These are phyloP conservation scores for Posidonia australis DNA, from an alignment of 106 monocot species.

Conservation along the genomic window DNA sequence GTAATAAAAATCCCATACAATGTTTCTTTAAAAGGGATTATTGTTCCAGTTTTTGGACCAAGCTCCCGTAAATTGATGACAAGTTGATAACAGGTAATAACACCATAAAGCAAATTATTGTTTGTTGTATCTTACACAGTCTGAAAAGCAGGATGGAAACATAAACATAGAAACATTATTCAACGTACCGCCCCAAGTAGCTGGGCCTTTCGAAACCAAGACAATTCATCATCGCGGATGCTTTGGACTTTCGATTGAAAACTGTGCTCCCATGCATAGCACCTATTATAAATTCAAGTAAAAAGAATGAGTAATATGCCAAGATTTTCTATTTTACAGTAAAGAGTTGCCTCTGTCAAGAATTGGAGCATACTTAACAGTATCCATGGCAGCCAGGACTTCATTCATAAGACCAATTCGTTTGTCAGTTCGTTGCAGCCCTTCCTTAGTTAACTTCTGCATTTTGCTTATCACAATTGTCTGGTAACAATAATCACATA, in stretches of 20 bases:
- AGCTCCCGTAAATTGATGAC: too few species aligned
- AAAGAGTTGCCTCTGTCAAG: background rate
- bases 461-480: constrained; percentile 79
- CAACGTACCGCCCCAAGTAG: constrained; percentile 60
- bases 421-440: constrained; percentile 84
- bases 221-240: constrained; percentile 89
- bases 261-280: constrained; percentile 96
- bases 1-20: too few species aligned
- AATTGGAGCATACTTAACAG: constrained; percentile 65
- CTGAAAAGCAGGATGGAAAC: background rate
- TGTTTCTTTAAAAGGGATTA: too few species aligned
- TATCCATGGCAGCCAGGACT: constrained; percentile 95
- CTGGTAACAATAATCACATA: constrained; percentile 19
- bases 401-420: constrained; percentile 98
- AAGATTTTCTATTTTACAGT: background rate
- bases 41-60: too few species aligned
- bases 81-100: background rate
- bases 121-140: background rate
- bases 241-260: constrained; percentile 86
- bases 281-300: constrained; percentile 32
- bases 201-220: constrained; percentile 85
- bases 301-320: too few species aligned
- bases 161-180: background rate
- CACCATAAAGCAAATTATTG: background rate
- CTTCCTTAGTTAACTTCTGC: constrained; percentile 81